Percentiles rank a stretch among this genome's conserved stretches.
These are phyloP conservation scores for Flaveria trinervia DNA, from an alignment of 129 eudicot genomes.

Conservation along the genomic window DNA sequence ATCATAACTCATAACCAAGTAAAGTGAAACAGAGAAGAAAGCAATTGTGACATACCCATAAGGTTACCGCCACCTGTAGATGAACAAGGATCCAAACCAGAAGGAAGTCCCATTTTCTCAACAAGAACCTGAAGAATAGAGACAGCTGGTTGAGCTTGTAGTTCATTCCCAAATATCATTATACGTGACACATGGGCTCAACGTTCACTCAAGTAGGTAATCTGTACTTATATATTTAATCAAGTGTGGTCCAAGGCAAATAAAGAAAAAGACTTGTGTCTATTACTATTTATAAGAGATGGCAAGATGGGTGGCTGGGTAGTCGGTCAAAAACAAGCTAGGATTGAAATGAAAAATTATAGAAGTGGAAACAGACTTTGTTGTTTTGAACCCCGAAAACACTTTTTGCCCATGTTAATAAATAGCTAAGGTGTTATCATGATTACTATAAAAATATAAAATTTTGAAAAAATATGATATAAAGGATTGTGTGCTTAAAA, in stretches of 20 bases:
- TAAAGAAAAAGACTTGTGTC: neutral
- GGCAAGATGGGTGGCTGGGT: neutral
- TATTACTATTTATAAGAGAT: slow-evolving; percentile 2
- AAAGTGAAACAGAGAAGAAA: neutral
- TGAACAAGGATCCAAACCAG: slow-evolving; percentile 37
- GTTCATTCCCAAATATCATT: slow-evolving; percentile 4
- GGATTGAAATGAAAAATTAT: neutral
- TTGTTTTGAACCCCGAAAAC: neutral
- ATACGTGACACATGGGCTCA: neutral
- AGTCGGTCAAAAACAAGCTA: neutral
- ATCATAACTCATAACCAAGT: slow-evolving; percentile 13
- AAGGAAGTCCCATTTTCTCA: slow-evolving; percentile 83
- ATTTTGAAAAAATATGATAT: neutral
- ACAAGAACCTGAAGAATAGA: slow-evolving; percentile 58
- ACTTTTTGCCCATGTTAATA: neutral
- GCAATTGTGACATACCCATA: slow-evolving; percentile 39
- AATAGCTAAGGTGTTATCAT: neutral
- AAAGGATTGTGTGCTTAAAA: neutral
- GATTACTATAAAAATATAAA: neutral
- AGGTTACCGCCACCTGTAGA: slow-evolving; percentile 30
- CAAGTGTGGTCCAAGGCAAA: neutral
- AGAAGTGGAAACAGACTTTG: neutral
- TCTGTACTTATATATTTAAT: neutral
- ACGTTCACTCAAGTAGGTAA: neutral
- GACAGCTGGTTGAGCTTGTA: slow-evolving; percentile 22